Evolutionary conservation across 2,329 filamentous ascomycete genomes (phyloP).

Genomic region (Paraphaeosphaeria sporulosa): DNA sequence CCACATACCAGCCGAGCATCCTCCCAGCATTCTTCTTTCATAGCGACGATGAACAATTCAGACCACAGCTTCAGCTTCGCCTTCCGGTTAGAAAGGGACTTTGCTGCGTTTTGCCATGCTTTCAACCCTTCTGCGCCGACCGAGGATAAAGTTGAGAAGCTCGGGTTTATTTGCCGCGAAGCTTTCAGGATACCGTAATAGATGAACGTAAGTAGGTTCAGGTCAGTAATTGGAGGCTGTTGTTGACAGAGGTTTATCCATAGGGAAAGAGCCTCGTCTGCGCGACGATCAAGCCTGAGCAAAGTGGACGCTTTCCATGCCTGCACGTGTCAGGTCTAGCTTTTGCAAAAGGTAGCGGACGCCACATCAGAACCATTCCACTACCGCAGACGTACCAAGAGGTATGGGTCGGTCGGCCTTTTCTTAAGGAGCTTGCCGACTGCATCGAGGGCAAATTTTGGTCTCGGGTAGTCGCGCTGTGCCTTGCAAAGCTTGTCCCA

Average conservation of each 20-base stretch:
- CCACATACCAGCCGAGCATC: constrained; percentile 42
- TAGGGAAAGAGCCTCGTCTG: constrained; percentile 19
- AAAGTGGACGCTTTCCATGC: constrained; percentile 42
- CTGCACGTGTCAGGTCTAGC: constrained; percentile 19
- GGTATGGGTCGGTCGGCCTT: constrained; percentile 45
- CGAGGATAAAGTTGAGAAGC: constrained; percentile 16
- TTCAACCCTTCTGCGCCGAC: constrained; percentile 32
- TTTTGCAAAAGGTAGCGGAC: neutral
- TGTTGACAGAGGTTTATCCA: constrained; percentile 29
- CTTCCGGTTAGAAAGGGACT: constrained; percentile 28
- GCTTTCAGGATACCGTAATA: constrained; percentile 36
- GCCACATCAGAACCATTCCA: constrained; percentile 12
- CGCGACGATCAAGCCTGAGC: constrained; percentile 25
- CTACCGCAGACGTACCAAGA: constrained; percentile 28
- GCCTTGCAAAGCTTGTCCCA: constrained; percentile 45
- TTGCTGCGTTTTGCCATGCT: constrained; percentile 41
- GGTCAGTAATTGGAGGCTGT: constrained; percentile 34
- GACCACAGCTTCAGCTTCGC: constrained; percentile 39
- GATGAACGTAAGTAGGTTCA: constrained; percentile 34
- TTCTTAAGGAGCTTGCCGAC: constrained; percentile 46
- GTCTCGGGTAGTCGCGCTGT: constrained; percentile 42
- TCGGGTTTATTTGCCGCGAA: constrained; percentile 18
- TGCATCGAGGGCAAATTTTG: constrained; percentile 44
- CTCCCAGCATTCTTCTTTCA: constrained; percentile 44
- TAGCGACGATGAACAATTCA: constrained; percentile 34